Evolutionary conservation across 441 rosid genomes (phyloP).

Genomic region (Erodium trifolium): DNA sequence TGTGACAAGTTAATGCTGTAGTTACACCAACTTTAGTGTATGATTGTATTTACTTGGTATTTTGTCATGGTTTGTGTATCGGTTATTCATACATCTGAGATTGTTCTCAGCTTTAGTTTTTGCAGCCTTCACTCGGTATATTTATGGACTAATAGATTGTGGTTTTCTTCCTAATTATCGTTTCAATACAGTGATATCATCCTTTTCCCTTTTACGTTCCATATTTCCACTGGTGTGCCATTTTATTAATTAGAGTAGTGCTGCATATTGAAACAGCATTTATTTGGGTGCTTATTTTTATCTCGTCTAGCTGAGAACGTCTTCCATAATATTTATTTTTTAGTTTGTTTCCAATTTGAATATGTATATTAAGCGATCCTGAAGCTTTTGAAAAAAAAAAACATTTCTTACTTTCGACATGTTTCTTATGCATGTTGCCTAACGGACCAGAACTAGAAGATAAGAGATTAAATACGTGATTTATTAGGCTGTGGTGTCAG

Average conservation of each 20-base stretch:
- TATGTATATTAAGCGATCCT: not conserved
- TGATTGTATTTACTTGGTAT: not conserved
- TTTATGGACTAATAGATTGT: not conserved
- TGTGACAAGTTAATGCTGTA: slow-evolving; percentile 16
- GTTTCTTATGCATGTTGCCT: not conserved
- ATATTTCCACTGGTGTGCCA: not conserved
- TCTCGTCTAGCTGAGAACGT: not conserved
- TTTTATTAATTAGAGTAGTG: not conserved
- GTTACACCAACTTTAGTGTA: slow-evolving; percentile 4
- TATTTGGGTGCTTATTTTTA: not conserved
- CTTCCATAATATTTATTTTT: too few relatives aligned
- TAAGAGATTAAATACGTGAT: too few relatives aligned
- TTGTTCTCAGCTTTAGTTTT: not conserved
- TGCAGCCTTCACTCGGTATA: not conserved
- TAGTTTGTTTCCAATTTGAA: not conserved
- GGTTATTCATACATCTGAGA: not conserved
- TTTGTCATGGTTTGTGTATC: not conserved
- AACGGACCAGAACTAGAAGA: too few relatives aligned
- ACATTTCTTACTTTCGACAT: not conserved
- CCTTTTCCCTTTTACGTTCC: not conserved
- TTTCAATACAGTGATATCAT: not conserved
- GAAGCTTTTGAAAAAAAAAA: not conserved
- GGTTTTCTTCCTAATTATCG: not conserved
- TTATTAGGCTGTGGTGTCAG: too few relatives aligned
- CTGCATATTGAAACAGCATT: not conserved